These are phyloP conservation scores for Boletus rufocinnamomeus DNA, from an alignment of 768 basidiomycete species.

Conservation along the genomic window DNA sequence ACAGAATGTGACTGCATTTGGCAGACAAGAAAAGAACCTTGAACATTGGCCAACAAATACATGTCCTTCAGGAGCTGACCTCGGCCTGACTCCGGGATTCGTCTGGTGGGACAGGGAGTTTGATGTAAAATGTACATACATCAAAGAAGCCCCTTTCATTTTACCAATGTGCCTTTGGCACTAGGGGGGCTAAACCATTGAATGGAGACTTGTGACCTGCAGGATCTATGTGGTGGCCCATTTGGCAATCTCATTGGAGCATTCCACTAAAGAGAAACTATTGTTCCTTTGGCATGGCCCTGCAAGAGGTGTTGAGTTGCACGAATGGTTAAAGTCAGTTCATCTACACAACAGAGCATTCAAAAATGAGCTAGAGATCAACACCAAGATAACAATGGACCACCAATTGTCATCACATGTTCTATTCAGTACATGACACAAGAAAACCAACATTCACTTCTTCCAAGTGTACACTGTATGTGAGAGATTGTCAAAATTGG, in stretches of 20 bases:
- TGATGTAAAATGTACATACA: background rate
- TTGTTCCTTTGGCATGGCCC: background rate
- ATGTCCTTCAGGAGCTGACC: background rate
- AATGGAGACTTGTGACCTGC: background rate
- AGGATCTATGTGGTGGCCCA: background rate
- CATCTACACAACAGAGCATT: too few relatives aligned
- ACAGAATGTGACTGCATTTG: background rate
- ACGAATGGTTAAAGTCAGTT: too few relatives aligned
- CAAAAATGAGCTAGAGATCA: background rate
- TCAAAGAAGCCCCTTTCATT: background rate
- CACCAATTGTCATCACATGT: background rate
- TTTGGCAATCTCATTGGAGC: background rate
- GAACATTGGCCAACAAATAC: background rate
- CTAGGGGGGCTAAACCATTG: background rate
- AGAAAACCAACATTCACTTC: background rate
- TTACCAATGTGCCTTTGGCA: background rate
- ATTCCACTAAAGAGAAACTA: background rate
- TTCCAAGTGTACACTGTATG: too few relatives aligned
- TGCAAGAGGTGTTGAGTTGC: background rate
- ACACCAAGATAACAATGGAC: background rate
- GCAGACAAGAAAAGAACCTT: background rate
- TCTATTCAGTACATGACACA: background rate
- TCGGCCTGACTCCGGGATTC: background rate
- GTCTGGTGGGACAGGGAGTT: background rate
- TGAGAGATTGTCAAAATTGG: too few relatives aligned